phyloP scores from a whole-genome alignment of 1,284 basidiomycete genomes.

The Cryptococcus depauperatus region DNA sequence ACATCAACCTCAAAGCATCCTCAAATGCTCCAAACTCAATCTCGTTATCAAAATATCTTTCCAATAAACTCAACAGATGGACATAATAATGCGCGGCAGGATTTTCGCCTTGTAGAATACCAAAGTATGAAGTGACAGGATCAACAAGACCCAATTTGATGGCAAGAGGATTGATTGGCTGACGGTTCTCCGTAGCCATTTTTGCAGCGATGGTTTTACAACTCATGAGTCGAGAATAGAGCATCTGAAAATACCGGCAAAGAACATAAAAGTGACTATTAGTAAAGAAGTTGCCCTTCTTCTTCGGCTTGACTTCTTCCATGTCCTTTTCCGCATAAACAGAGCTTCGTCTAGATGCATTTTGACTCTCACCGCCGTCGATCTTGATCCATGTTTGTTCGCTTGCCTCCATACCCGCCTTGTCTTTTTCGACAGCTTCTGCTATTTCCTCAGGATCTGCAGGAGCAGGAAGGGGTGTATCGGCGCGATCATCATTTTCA shows the following conservation, averaged over 20 bases:
- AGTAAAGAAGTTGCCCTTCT: constrained; percentile 63
- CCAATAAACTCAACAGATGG: constrained; percentile 83
- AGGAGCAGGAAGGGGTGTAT: constrained; percentile 32
- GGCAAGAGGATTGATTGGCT: constrained; percentile 51
- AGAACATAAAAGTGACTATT: constrained; percentile 91
- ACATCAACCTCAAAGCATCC: constrained; percentile 93
- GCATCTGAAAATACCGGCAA: constrained; percentile 74
- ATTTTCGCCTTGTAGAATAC: constrained; percentile 45
- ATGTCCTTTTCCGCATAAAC: constrained; percentile 9
- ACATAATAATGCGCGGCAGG: constrained; percentile 66
- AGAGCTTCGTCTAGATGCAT: constrained; percentile 16
- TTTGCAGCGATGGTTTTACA: constrained; percentile 66
- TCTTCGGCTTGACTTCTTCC: constrained; percentile 15
- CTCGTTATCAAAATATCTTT: constrained; percentile 87
- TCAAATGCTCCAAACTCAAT: constrained; percentile 85
- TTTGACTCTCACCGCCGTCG: constrained; percentile 30
- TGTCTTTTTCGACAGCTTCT: constrained; percentile 43
- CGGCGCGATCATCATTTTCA: constrained; percentile 26
- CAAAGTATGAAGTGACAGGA: constrained; percentile 45
- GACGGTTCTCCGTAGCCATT: constrained; percentile 38
- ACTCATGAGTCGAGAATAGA: constrained; percentile 73
- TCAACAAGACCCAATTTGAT: constrained; percentile 59
- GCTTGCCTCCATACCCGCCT: constrained; percentile 31
- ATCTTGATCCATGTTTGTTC: constrained; percentile 49
- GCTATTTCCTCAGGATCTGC: constrained; percentile 39